These are phyloP conservation scores for Skeletonema costatum DNA, from an alignment of 108 stramenopile genomes.

Conservation along the genomic window DNA sequence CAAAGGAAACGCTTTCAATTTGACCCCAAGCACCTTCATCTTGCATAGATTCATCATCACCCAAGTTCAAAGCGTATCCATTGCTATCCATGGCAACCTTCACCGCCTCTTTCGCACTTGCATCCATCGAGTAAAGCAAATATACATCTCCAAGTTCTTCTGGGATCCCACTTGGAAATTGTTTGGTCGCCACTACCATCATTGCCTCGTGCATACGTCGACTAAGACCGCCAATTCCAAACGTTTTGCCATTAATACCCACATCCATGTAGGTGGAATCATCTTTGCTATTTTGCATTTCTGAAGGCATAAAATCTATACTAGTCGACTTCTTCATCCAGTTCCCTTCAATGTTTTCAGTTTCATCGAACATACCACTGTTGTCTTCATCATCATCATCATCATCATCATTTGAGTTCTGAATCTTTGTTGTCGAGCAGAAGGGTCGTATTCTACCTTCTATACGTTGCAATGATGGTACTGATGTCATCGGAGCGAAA, in stretches of 20 bases:
- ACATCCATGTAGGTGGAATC: slow-evolving; percentile 52
- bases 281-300: slow-evolving; percentile 16
- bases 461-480: not conserved
- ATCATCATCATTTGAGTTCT: not conserved
- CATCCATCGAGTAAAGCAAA: slow-evolving; percentile 77
- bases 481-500: not conserved
- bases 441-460: not conserved
- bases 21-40: slow-evolving; percentile 81
- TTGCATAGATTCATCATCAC: slow-evolving; percentile 60
- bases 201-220: slow-evolving; percentile 73
- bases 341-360: slow-evolving; percentile 12
- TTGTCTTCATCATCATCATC: not conserved
- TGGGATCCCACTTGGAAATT: slow-evolving; percentile 30
- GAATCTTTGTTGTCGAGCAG: not conserved
- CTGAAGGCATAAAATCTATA: slow-evolving; percentile 7
- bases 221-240: slow-evolving; percentile 68
- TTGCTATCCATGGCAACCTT: slow-evolving; percentile 73
- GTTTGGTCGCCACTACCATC: slow-evolving; percentile 28
- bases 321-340: slow-evolving; percentile 28
- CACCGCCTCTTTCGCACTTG: slow-evolving; percentile 84
- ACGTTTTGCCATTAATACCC: slow-evolving; percentile 66
- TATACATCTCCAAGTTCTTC: slow-evolving; percentile 56
- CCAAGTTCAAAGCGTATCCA: slow-evolving; percentile 64
- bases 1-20: slow-evolving; percentile 63
- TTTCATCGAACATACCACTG: slow-evolving; percentile 4